Evolutionary conservation across 768 basidiomycete genomes (phyloP).

Genomic region (Tricholoma terreum): DNA sequence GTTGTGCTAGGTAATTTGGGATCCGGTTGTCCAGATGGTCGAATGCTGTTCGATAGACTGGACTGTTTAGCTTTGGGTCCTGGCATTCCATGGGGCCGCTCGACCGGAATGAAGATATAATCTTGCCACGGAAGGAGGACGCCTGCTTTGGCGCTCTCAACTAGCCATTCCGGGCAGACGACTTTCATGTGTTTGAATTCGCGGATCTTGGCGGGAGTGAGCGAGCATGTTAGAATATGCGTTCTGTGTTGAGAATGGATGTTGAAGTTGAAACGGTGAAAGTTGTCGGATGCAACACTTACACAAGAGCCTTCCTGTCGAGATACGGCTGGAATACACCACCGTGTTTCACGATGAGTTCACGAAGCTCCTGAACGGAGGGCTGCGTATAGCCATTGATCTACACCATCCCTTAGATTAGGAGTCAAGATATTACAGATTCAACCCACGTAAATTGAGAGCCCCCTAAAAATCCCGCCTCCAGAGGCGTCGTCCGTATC

Average conservation of each 20-base stretch:
- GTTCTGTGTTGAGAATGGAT: constrained; percentile 46
- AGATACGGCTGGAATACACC: constrained; percentile 84
- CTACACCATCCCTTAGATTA: constrained; percentile 34
- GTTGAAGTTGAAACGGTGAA: background rate
- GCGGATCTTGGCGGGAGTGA: constrained; percentile 85
- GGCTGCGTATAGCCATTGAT: constrained; percentile 90
- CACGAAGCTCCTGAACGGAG: constrained; percentile 79
- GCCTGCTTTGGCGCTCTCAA: constrained; percentile 69
- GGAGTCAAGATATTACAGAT: background rate
- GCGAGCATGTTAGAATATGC: constrained; percentile 86
- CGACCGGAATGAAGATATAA: constrained; percentile 56
- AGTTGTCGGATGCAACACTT: constrained; percentile 25
- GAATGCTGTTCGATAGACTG: constrained; percentile 25
- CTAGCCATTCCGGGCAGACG: constrained; percentile 84
- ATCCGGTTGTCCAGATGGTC: background rate
- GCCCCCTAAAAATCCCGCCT: constrained; percentile 63
- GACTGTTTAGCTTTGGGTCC: constrained; percentile 41
- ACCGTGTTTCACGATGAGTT: constrained; percentile 78
- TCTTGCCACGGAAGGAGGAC: constrained; percentile 76
- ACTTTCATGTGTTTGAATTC: constrained; percentile 93
- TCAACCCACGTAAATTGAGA: constrained; percentile 76
- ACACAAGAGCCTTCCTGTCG: constrained; percentile 74
- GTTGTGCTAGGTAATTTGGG: background rate
- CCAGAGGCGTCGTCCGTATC: constrained; percentile 17
- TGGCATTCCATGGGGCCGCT: constrained; percentile 47